A percentile compares a stretch with the other conserved stretches of the same genome.
phyloP scores from a whole-genome alignment of 225 moss, liverwort and hornwort genomes.

The Straminergon stramineum region DNA sequence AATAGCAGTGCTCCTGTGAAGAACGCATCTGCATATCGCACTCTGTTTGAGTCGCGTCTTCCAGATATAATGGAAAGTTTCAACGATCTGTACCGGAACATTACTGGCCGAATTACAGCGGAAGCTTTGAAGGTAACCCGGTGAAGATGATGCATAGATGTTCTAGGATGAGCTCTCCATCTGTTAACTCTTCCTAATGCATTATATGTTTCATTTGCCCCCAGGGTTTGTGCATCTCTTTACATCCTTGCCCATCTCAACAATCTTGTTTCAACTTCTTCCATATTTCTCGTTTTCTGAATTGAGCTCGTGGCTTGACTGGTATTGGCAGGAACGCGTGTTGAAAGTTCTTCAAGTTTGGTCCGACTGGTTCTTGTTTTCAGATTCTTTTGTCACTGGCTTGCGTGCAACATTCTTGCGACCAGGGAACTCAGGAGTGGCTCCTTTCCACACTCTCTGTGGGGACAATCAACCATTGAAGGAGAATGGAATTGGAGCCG shows the following conservation, averaged over 20 bases:
- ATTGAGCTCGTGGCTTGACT: slow-evolving; percentile 12
- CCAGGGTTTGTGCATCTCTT: not conserved
- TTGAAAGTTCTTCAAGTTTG: slow-evolving; percentile 97
- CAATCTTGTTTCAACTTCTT: not conserved
- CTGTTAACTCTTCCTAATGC: not conserved
- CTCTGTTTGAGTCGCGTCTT: slow-evolving; percentile 87
- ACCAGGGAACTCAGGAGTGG: slow-evolving; percentile 84
- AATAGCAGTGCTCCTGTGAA: slow-evolving; percentile 99
- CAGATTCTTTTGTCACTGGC: slow-evolving; percentile 96
- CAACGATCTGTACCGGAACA: slow-evolving; percentile 87
- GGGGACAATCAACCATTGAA: slow-evolving; percentile 60
- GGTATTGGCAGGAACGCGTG: slow-evolving; percentile 83
- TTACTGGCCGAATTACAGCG: slow-evolving; percentile 95
- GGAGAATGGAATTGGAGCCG: slow-evolving; percentile 51
- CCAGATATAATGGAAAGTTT: slow-evolving; percentile 99
- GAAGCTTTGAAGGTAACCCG: slow-evolving; percentile 88
- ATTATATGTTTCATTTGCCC: not conserved
- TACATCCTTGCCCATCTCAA: not conserved
- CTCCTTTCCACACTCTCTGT: slow-evolving; percentile 72
- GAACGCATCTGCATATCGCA: slow-evolving; percentile 97
- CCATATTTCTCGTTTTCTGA: not conserved
- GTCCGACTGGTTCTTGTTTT: slow-evolving; percentile 99
- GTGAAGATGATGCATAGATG: not conserved
- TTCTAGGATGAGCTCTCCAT: not conserved
- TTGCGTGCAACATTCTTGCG: slow-evolving; percentile 93